A percentile compares a stretch with the other conserved stretches of the same genome.
Evolutionary conservation across 2,329 filamentous ascomycete genomes (phyloP).

Genomic region (Claviceps lovelessii): DNA sequence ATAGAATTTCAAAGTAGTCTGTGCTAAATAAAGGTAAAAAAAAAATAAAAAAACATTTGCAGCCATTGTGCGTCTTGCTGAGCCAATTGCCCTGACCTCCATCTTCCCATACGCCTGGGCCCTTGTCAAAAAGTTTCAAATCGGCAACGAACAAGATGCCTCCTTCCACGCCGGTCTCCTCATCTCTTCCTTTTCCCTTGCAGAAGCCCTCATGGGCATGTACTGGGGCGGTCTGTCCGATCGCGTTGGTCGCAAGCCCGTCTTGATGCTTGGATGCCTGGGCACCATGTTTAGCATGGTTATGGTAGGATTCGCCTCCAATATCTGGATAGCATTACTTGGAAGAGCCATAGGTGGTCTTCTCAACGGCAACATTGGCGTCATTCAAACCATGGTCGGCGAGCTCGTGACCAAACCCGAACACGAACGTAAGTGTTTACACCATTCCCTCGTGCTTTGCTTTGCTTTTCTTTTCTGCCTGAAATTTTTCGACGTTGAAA

Average conservation of each 20-base stretch:
- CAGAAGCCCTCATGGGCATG: constrained; percentile 72
- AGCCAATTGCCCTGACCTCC: constrained; percentile 83
- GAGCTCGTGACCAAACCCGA: constrained; percentile 73
- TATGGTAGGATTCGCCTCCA: constrained; percentile 67
- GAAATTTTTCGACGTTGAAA: no score
- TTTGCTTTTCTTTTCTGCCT: not conserved
- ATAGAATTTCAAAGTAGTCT: not conserved
- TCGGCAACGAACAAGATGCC: constrained; percentile 59
- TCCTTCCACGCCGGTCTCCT: constrained; percentile 80
- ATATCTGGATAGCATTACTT: constrained; percentile 68
- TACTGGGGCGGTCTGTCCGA: constrained; percentile 80
- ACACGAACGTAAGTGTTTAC: constrained; percentile 57
- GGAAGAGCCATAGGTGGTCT: constrained; percentile 67
- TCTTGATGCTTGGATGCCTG: constrained; percentile 64
- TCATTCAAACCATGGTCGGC: constrained; percentile 85
- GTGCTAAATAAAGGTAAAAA: no score
- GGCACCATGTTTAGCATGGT: constrained; percentile 75
- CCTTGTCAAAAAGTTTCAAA: constrained; percentile 60
- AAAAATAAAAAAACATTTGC: not conserved
- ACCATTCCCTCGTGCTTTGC: not conserved
- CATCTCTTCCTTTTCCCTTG: constrained; percentile 73
- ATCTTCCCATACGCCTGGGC: constrained; percentile 89
- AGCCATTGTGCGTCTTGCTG: constrained; percentile 86
- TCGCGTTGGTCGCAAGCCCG: constrained; percentile 68
- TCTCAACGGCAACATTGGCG: constrained; percentile 82